A percentile compares a stretch with the other conserved stretches of the same genome.
Evolutionary conservation across 257 asterid genomes (phyloP).

Genomic region (Datura wrightii): DNA sequence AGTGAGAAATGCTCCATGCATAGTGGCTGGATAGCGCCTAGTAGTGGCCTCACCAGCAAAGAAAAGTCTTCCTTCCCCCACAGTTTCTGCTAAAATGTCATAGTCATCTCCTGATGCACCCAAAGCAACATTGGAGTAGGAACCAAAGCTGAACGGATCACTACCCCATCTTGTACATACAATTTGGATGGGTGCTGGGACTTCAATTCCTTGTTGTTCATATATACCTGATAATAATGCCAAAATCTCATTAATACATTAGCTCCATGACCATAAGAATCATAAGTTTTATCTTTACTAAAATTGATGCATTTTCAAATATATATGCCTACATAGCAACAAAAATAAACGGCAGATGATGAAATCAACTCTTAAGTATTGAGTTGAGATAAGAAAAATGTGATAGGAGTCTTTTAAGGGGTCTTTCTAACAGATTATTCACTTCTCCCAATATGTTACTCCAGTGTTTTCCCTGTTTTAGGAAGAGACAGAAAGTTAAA

Average conservation of each 20-base stretch:
- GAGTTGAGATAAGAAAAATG: not conserved
- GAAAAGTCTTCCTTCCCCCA: conserved; percentile 91
- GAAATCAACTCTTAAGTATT: not conserved
- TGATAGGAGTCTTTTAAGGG: not conserved
- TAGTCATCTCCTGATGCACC: conserved; percentile 99
- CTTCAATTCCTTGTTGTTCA: conserved; percentile 92
- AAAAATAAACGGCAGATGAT: not conserved
- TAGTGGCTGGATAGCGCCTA: conserved; percentile 94
- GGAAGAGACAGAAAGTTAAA: not conserved
- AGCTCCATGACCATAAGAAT: conserved; percentile 22
- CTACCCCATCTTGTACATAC: conserved; percentile 96
- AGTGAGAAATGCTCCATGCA: conserved; percentile 97
- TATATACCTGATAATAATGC: conserved; percentile 64
- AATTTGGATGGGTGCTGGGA: conserved; percentile 92
- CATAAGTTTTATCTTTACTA: not conserved
- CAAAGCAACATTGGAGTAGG: conserved; percentile 94
- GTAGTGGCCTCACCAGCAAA: conserved; percentile 98
- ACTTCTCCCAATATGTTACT: not conserved
- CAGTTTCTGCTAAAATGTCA: conserved; percentile 90
- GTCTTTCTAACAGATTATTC: not conserved
- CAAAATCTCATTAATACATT: conserved; percentile 21
- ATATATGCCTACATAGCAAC: not conserved
- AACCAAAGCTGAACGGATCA: conserved; percentile 89
- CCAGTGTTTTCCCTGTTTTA: not conserved
- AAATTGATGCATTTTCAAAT: not conserved